Conservation (phyloP, 345 rosid species). For the Ceriops zippeliana region DNA sequence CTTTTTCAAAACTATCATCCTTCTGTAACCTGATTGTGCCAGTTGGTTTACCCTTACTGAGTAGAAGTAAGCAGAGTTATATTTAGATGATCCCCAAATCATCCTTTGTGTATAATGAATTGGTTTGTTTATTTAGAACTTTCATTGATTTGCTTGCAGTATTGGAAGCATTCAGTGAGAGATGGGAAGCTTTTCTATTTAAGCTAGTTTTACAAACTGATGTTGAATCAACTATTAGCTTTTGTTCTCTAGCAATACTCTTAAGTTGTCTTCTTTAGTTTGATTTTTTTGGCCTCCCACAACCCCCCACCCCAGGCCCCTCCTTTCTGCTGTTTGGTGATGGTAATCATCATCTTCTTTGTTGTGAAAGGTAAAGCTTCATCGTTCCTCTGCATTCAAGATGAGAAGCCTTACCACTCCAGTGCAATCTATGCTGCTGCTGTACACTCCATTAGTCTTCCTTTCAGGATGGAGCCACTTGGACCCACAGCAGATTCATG, state of each 20-base stretch:
- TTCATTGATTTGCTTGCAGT: not conserved
- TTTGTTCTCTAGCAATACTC: too few species aligned
- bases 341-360: constrained; percentile 13
- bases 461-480: constrained; percentile 58
- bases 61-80: constrained; percentile 48
- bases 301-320: too few species aligned
- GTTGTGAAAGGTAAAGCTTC: constrained; percentile 59
- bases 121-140: not conserved
- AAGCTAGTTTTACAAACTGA: not conserved
- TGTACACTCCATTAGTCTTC: constrained; percentile 63
- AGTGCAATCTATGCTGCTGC: constrained; percentile 91
- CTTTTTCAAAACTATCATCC: constrained; percentile 70
- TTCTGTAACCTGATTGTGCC: constrained; percentile 73
- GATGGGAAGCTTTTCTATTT: not conserved
- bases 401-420: constrained; percentile 71
- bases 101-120: not conserved
- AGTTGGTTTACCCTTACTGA: constrained; percentile 71
- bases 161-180: constrained; percentile 4
- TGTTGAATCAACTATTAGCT: not conserved
- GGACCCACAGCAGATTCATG: constrained; percentile 45
- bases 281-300: too few species aligned
- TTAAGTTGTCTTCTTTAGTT: too few species aligned
- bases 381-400: constrained; percentile 43
- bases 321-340: not conserved
- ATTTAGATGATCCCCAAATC: constrained; percentile 7